phyloP scores from a whole-genome alignment of 306 rosid species.

The Cicer cuneatum region DNA sequence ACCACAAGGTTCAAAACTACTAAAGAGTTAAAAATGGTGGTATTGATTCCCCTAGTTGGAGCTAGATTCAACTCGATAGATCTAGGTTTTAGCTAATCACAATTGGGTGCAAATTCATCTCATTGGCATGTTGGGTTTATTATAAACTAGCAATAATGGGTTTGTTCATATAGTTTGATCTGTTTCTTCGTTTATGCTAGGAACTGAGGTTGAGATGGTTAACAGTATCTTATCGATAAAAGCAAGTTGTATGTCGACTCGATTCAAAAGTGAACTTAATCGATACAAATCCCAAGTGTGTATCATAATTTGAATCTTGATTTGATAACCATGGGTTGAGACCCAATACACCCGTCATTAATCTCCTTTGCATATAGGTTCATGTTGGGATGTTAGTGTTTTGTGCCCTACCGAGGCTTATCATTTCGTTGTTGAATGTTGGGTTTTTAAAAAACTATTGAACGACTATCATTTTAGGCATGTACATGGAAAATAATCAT shows the following conservation, averaged over 20 bases:
- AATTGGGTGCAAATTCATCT: not conserved
- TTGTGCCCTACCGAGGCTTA: not conserved
- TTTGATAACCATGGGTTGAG: not conserved
- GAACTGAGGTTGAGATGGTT: not conserved
- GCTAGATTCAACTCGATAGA: not conserved
- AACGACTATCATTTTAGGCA: not conserved
- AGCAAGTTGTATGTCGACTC: not conserved
- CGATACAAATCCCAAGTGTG: not conserved
- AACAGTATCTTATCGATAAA: not conserved
- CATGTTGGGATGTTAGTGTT: not conserved
- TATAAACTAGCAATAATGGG: not conserved
- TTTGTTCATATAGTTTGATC: not conserved
- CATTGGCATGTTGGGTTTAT: constrained; percentile 3
- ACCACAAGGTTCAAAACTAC: not conserved
- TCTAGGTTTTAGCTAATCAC: not conserved
- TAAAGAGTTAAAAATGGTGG: not conserved
- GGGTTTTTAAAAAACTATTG: not conserved
- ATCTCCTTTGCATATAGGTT: not conserved
- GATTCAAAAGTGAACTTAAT: not conserved
- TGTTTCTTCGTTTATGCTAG: not conserved
- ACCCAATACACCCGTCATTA: not conserved
- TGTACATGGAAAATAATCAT: not conserved
- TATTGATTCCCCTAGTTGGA: not conserved
- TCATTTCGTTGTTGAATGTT: not conserved
- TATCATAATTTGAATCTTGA: not conserved